Base-by-base conservation (phyloP, 495 filamentous ascomycete genomes). In the Lasiosphaeria ovina region DNA sequence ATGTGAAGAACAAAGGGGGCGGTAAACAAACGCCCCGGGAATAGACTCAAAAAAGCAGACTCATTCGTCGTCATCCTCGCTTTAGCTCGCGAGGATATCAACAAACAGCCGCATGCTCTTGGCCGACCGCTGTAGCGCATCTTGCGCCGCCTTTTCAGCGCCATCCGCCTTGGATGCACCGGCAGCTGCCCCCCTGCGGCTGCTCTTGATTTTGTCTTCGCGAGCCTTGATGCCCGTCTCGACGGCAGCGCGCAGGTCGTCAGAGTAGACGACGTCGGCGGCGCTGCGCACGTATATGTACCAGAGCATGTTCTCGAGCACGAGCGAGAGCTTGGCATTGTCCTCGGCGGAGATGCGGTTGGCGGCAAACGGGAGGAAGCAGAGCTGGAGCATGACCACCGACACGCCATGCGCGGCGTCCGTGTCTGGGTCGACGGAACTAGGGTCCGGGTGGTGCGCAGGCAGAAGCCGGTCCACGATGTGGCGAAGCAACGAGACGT, bases 311-410 rank as follows among this genome's bases (percentile, higher is more conserved):
- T 79, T 79, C 72, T 98, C 93, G 0, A 97, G 70, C 54, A 90
- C 68, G 3, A 97, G 73, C 4, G 87, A 88, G 36, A 97, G 78
- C 72, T 92, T 93, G 3, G 89, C 86, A 67, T 97, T 97, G 52
- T 95, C 90, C 5, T 79, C 80, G 0, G 81, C 72, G 6, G 78
- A 83, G 5, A 81, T 72, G 0, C 80, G 85, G 51, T 83, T 86
- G 0, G 93, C 91, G 1, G 86, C 73, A 55, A 80, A 90, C 0
- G 91, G 92, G 2, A 96, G 77, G 67, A 85, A 95, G 66, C 83
- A 86, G 49, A 77, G 59, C 60, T 89, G 81, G 31, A 97, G 72
- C 36, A 88, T 83, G 3, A 74, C 66, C 47, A 81, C 76, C 7
- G 78, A 83, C 6, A 95, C 74, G 40, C 75, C 76, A 6, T 76